Evolutionary conservation across 1,284 basidiomycete genomes (phyloP), one percentile per base, ranked within the genome.

Genomic region (Ustilago lituana): DNA sequence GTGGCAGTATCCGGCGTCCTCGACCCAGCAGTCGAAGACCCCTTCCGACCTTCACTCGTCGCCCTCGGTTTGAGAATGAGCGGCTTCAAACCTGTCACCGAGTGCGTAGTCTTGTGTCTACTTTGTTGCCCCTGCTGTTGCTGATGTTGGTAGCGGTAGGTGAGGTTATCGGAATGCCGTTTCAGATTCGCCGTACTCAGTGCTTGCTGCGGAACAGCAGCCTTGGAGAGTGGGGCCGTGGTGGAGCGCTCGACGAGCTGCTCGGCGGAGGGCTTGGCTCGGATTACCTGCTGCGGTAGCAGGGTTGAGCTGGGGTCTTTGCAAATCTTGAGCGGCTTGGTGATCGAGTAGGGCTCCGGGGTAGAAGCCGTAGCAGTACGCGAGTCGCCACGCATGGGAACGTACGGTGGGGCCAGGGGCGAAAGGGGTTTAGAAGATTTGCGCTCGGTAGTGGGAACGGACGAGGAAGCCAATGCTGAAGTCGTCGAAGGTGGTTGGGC

Each of bases 301-400:
- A 52, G 24, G 14, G 38, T 29, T 15, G 31, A 27, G 29, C 39
- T 9, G 24, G 47, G 19, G 1, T 60, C 60, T 32, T 64, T 67
- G 17, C 17, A 44, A 49, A 63, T 60, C 36, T 59, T 68, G 36
- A 78, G 53, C 5, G 76, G 76, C 8, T 43, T 38, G 10, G 52
- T 62, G 32, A 55, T 46, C n/a, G 20, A 29, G 22, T 29, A 29
- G 27, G 27, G 6, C 12, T 29, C 7, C 12, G 27, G 12, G 12
- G 27, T 29, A 12, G 27, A 12, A 7, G 27, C 27, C 7, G 27
- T 29, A 29, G 27, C 6, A 1, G 68, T 39, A 10, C 66, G 53
- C 11, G 52, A 45, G 35, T 58, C 51, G 37, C 57, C 56, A 51
- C 67, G 52, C 22, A 46, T 59, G 20, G 63, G 61, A 8, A 65